Base-by-base conservation (phyloP, 352 stramenopile species). In the Phytophthora fragariae region DNA sequence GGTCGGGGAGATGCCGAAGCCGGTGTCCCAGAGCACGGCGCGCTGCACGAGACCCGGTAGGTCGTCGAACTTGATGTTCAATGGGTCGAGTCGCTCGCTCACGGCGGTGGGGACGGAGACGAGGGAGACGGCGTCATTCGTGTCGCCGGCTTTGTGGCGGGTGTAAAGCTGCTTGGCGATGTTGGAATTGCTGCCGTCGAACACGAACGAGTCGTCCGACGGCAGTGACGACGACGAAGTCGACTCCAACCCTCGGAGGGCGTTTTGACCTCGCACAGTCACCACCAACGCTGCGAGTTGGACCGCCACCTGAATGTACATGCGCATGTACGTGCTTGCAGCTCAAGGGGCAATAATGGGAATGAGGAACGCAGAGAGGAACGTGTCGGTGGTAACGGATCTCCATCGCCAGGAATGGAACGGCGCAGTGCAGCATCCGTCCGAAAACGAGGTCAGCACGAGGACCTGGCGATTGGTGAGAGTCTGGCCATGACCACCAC, bases 11-110 rank as follows among this genome's bases (percentile, higher is more conserved):
- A 72, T 47, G 17, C 41, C 73, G 31, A 80, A 81, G 24, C 77
- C 78, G 11, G 72, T 62, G 35, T 85, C 78, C 78, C 78, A 85
- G 4, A 85, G 72, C 31, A 83, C 33, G 2, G 75, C 78, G 15
- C 72, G 72, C 35, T 85, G 78, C 27, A 78, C 65, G 2, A 81
- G 55, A 12, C 68, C 75, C 1, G 73, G 73, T 5, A 83, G 47
- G 5, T 72, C 46, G 15, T 58, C 55, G 53, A 74, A 80, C 11
- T 29, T 24, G 62, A 72, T 21, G n/a, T 63, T 54, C 8, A 80
- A 10, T 2, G 24, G 14, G 29, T 68, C 57, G 21, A 77, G 69
- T 46, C 65, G 65, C 49, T 27, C 24, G 1, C n/a, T 31, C 11
- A 80, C 41, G 3, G 54, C 59, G 15, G 21, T 61, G 6, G 68